phyloP scores from a whole-genome alignment of 2,329 filamentous ascomycete species.

The Arthroderma sp. region DNA sequence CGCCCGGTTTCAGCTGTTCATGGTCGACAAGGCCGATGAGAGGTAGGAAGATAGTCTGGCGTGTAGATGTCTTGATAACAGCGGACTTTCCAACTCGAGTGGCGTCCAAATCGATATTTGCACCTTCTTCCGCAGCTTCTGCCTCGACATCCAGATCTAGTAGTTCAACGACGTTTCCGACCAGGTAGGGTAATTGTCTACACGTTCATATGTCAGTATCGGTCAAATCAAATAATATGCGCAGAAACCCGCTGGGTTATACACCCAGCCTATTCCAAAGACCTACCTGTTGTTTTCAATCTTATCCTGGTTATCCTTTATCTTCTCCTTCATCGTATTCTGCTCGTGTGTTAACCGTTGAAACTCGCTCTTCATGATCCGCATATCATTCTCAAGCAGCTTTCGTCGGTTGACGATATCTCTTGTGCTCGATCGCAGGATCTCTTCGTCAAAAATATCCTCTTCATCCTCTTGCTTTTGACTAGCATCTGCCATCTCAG shows the following conservation, averaged over 20 bases:
- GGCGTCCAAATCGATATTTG: conserved; percentile 95
- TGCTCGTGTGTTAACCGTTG: conserved; percentile 93
- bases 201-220: neutral
- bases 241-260: no score
- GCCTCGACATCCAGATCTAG: conserved; percentile 91
- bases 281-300: conserved; percentile 93
- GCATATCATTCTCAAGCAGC: conserved; percentile 89
- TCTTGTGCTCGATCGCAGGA: conserved; percentile 81
- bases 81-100: conserved; percentile 95
- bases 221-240: neutral
- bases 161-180: conserved; percentile 95
- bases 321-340: conserved; percentile 91
- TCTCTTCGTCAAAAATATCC: conserved; percentile 81
- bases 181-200: conserved; percentile 94
- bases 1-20: conserved; percentile 84
- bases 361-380: conserved; percentile 97
- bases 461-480: conserved; percentile 54
- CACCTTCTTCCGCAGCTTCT: conserved; percentile 92
- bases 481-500: conserved; percentile 80
- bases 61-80: conserved; percentile 97
- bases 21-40: conserved; percentile 95
- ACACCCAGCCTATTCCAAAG: neutral
- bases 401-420: conserved; percentile 86
- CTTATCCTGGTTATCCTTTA: conserved; percentile 98
- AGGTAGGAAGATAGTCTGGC: conserved; percentile 96